Evolutionary conservation across 2,329 filamentous ascomycete genomes (phyloP).

Genomic region (Hypoxylon sp.): DNA sequence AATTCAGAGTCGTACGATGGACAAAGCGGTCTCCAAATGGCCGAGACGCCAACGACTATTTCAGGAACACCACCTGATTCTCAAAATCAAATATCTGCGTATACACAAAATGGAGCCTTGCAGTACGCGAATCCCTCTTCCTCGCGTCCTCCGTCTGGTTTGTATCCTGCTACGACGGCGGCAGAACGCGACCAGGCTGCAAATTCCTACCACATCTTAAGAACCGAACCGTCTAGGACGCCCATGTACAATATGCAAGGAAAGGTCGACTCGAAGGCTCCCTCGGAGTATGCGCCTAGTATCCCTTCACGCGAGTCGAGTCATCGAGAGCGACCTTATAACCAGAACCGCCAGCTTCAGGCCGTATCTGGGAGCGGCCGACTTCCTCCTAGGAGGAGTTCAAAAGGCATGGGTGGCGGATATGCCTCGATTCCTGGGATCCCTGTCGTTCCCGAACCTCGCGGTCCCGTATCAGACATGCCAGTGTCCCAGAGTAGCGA

Average conservation of each 20-base stretch:
- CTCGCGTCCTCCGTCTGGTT: conserved; percentile 51
- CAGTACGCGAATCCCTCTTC: conserved; percentile 47
- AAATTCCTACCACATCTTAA: conserved; percentile 59
- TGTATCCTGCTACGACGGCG: conserved; percentile 48
- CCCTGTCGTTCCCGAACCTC: conserved; percentile 54
- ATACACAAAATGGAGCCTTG: conserved; percentile 43
- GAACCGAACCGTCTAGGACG: conserved; percentile 69
- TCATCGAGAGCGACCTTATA: conserved; percentile 76
- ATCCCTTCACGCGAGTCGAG: conserved; percentile 76
- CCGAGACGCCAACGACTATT: conserved; percentile 43
- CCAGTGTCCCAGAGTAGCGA: conserved; percentile 74
- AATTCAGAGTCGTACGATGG: conserved; percentile 45
- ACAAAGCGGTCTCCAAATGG: conserved; percentile 41
- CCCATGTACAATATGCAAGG: conserved; percentile 67
- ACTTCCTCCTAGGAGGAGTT: conserved; percentile 80
- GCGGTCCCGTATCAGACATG: conserved; percentile 55
- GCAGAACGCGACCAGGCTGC: conserved; percentile 53
- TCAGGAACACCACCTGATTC: conserved; percentile 45
- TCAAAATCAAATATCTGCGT: conserved; percentile 43
- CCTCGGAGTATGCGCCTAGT: conserved; percentile 68
- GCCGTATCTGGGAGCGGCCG: conserved; percentile 67
- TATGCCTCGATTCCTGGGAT: conserved; percentile 61
- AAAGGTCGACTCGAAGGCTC: conserved; percentile 73
- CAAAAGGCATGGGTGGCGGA: conserved; percentile 74
- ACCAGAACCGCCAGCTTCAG: conserved; percentile 67